Percentiles rank a stretch among this genome's conserved stretches.
These are phyloP conservation scores for Paracoccidioides brasiliensis DNA, from an alignment of 2,329 filamentous ascomycete species.

Conservation along the genomic window DNA sequence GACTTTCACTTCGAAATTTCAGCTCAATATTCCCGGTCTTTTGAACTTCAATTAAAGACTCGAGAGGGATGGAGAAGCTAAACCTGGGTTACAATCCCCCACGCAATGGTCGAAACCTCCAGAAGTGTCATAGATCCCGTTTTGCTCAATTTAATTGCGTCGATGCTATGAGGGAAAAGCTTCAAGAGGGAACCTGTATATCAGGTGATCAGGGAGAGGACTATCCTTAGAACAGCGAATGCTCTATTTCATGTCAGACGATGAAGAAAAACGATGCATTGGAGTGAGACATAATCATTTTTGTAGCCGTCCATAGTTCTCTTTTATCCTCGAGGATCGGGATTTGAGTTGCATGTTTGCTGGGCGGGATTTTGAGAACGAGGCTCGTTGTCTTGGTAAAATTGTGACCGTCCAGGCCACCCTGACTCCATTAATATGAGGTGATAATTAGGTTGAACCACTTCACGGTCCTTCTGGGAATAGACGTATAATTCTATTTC, in stretches of 20 bases:
- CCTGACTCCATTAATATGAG: background rate
- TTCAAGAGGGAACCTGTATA: background rate
- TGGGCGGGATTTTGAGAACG: background rate
- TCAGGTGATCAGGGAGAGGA: background rate
- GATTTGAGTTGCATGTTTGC: background rate
- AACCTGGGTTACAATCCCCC: background rate
- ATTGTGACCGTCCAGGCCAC: background rate
- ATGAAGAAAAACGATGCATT: background rate
- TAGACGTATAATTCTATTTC: background rate
- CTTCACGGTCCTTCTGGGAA: background rate
- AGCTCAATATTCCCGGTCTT: background rate
- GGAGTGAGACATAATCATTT: background rate
- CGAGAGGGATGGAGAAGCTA: background rate
- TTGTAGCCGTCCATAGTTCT: background rate
- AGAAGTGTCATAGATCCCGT: background rate
- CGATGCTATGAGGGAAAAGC: background rate
- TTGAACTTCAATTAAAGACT: background rate
- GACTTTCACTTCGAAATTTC: background rate
- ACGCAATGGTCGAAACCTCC: background rate
- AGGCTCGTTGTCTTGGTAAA: background rate
- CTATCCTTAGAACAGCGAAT: background rate
- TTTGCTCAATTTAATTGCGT: background rate
- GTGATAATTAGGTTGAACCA: background rate
- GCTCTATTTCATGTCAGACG: background rate
- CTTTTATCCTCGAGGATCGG: background rate